Evolutionary conservation across 257 asterid species (phyloP).

Genomic region (Penstemon newberryi): DNA sequence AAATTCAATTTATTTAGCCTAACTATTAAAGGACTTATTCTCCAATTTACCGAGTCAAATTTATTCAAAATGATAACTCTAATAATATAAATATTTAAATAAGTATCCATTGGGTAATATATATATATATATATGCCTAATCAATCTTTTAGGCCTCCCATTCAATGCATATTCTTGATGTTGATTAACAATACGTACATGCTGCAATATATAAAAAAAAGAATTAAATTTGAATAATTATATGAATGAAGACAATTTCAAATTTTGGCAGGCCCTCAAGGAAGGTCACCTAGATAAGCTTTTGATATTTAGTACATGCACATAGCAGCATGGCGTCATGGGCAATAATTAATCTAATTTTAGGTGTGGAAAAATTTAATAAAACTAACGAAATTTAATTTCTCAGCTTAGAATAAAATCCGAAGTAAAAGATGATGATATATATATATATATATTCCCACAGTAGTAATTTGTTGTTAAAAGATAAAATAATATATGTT

Average conservation of each 20-base stretch:
- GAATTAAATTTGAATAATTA: neutral
- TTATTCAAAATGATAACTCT: slow-evolving; percentile 30
- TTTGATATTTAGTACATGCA: no score
- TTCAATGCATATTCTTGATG: slow-evolving; percentile 31
- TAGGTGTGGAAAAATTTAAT: no score
- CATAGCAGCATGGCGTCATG: no score
- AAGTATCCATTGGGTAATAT: neutral
- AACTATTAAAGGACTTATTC: no score
- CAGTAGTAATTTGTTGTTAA: slow-evolving; percentile 5
- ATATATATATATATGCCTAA: slow-evolving; percentile 9
- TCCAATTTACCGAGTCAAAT: no score
- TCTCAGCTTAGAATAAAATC: neutral
- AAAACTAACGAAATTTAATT: no score
- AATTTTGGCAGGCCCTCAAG: neutral
- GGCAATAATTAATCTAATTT: no score
- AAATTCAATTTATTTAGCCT: no score
- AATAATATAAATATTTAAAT: slow-evolving; percentile 16
- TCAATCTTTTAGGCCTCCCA: slow-evolving; percentile 19
- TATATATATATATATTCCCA: no score
- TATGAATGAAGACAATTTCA: neutral
- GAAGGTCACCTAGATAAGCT: no score
- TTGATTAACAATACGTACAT: slow-evolving; percentile 27
- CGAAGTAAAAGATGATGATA: neutral
- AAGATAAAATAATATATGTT: neutral
- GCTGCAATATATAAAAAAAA: neutral